Conservation (phyloP, 805 yeast species). For the Candida patagonica region DNA sequence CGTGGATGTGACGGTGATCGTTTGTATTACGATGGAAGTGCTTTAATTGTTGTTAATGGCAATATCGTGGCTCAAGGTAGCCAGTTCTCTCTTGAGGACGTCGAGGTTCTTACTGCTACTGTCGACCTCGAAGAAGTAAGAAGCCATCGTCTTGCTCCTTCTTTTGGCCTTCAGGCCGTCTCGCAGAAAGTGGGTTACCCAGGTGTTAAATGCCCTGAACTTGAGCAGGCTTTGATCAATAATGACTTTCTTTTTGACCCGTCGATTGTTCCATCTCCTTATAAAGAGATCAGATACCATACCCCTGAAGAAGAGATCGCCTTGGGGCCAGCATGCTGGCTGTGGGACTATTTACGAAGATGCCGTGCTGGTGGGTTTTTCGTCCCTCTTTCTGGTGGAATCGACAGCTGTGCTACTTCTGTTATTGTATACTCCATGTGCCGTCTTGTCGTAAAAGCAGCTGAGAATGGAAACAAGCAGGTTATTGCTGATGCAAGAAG, state of each 20-base stretch:
- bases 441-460: slow-evolving; percentile 65
- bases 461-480: slow-evolving; percentile 55
- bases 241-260: slow-evolving; percentile 42
- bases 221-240: slow-evolving; percentile 12
- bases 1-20: slow-evolving; percentile 98
- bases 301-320: slow-evolving; percentile 95
- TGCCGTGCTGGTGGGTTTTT: slow-evolving; percentile 87
- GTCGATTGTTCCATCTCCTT: slow-evolving; percentile 45
- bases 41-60: slow-evolving; percentile 88
- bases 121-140: slow-evolving; percentile 89
- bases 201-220: slow-evolving; percentile 15
- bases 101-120: slow-evolving; percentile 93
- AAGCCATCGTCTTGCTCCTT: slow-evolving; percentile 59
- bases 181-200: slow-evolving; percentile 32
- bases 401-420: slow-evolving; percentile 96
- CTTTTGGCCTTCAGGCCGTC: slow-evolving; percentile 66
- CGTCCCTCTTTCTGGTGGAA: slow-evolving; percentile 92
- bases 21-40: slow-evolving; percentile 94
- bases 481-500: slow-evolving; percentile 69
- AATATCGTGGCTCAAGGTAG: slow-evolving; percentile 85
- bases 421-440: slow-evolving; percentile 94
- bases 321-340: slow-evolving; percentile 98
- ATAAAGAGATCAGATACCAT: slow-evolving; percentile 50
- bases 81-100: slow-evolving; percentile 84
- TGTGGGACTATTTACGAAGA: slow-evolving; percentile 95